Conservation (phyloP, 2,329 filamentous ascomycete species). For the Lojkania enalia region DNA sequence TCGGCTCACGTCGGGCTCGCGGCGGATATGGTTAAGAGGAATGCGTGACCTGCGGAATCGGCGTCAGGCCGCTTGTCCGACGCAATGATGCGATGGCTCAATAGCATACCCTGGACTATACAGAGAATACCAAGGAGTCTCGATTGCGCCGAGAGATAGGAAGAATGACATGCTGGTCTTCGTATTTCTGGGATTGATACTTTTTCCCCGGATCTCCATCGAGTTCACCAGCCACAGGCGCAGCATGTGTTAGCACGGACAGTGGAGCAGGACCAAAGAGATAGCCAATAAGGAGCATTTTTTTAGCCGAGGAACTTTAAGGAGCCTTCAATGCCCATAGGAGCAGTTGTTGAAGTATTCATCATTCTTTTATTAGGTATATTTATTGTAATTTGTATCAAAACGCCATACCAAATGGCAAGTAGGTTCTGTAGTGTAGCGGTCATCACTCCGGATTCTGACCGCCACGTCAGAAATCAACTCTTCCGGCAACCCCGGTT, state of each 20-base stretch:
- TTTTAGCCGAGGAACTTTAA: not conserved
- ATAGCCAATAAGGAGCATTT: not conserved
- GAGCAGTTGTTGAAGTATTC: not conserved
- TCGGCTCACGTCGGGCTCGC: constrained; percentile 12
- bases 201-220: not conserved
- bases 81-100: too few relatives aligned
- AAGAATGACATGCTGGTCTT: too few relatives aligned
- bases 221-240: not conserved
- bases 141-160: too few relatives aligned
- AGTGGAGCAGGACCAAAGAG: not conserved
- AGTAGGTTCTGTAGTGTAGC: constrained; percentile 1
- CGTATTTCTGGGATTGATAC: too few relatives aligned
- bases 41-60: constrained; percentile 11
- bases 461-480: not conserved
- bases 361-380: not conserved
- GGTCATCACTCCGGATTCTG: constrained; percentile 3
- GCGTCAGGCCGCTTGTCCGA: constrained; percentile 9
- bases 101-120: too few relatives aligned
- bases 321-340: not conserved
- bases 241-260: too few relatives aligned
- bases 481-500: constrained; percentile 2
- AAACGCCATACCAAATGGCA: not conserved
- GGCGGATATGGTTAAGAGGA: constrained; percentile 12
- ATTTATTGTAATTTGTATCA: not conserved
- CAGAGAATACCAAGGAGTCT: too few relatives aligned